phyloP scores from a whole-genome alignment of 495 filamentous ascomycete species.

The Penicillium mononematosum region DNA sequence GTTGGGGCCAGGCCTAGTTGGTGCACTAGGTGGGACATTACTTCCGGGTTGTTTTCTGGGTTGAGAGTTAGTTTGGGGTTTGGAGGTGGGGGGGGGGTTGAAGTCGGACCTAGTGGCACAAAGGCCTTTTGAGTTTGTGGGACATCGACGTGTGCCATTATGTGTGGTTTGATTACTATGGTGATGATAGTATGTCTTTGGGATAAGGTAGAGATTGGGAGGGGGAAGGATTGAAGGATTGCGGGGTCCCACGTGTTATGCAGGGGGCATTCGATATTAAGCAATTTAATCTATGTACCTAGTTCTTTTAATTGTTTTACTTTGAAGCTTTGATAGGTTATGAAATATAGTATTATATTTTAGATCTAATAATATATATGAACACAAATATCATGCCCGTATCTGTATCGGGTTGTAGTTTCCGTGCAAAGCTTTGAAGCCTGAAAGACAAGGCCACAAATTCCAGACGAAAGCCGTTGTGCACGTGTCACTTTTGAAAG shows the following conservation, averaged over 20 bases:
- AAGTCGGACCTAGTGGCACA: conserved; percentile 44
- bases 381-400: too few species aligned
- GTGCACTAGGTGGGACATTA: conserved; percentile 74
- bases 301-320: too few species aligned
- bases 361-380: background rate
- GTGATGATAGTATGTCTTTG: background rate
- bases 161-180: background rate
- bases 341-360: background rate
- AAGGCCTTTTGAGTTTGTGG: conserved; percentile 47
- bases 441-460: too few species aligned
- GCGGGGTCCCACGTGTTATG: background rate
- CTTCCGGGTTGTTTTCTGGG: conserved; percentile 69
- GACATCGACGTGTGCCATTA: conserved; percentile 41
- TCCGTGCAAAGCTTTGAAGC: too few species aligned
- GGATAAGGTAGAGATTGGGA: background rate
- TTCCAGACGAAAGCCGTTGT: too few species aligned
- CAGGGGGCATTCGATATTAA: too few species aligned
- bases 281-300: too few species aligned
- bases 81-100: conserved; percentile 6
- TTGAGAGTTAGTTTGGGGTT: conserved; percentile 19
- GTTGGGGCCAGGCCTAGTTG: conserved; percentile 67
- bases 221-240: background rate
- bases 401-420: too few species aligned
- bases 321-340: background rate
- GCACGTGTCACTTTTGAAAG: too few species aligned